Evolutionary conservation across 352 stramenopile species (phyloP), one percentile per base, ranked within the genome.

Genomic region (Phytophthora sp.): DNA sequence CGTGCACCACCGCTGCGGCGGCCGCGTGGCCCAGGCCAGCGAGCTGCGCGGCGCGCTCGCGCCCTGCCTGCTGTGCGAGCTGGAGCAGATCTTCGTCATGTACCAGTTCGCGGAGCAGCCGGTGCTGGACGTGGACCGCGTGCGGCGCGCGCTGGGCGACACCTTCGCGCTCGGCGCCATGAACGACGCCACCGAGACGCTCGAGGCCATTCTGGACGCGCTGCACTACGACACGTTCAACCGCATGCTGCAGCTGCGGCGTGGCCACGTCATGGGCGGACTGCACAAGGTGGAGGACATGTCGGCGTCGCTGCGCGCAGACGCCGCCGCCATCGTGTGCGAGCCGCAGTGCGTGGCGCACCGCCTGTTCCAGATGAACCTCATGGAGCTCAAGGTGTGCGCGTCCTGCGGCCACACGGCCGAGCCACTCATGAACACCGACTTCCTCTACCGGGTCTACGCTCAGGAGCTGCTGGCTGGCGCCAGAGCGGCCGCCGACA

Each of bases 371-470:
- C 84, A 95, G 62, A 91, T 91, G 84, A 90, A 93, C 52, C 72
- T 95, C 49, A 91, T 95, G 84, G 86, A 95, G 62, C 76, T 93
- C 18, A 79, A 81, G 53, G 74, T 76, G 37, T 95, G 86, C 54
- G 38, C 58, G 5, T 63, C 72, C 21, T 95, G 86, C 52, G 72
- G 68, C 5, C 77, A 84, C 38, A 93, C 84, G 13, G 69, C 74
- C 10, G 86, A 95, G 54, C 86, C 86, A 15, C 30, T 91, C 10
- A 92, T 95, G 82, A 91, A 91, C 67, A 91, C 80, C 34, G 84
- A 95, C 67, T 93, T 92, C 62, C 50, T 95, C 12, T 95, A 95
- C 53, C 65, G 86, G 20, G 84, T 95, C 0, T 95, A 95, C 64
- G 84, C 84, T 3, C 79, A 91, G 21, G 84, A 92, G 54, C 50